phyloP scores from a whole-genome alignment of 73 alveolate species.

The Blepharisma japonicum region DNA sequence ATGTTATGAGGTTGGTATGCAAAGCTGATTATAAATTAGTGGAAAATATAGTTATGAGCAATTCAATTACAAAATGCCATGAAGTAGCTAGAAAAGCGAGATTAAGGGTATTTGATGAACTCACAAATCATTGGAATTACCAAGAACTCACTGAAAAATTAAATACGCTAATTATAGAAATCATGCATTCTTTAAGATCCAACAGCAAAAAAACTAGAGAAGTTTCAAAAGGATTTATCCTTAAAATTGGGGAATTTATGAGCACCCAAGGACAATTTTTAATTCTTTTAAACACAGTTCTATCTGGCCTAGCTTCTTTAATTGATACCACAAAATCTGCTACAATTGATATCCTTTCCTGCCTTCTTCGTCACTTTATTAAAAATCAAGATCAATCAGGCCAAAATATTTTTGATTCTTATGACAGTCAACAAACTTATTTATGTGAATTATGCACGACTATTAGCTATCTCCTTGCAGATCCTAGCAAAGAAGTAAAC shows the following conservation, averaged over 20 bases:
- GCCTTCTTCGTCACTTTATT: too few species aligned
- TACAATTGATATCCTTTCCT: neutral
- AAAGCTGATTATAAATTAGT: neutral
- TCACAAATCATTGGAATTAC: neutral
- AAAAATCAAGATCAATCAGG: too few species aligned
- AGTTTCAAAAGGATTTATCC: neutral
- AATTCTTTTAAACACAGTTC: neutral
- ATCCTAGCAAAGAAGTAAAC: constrained; percentile 17
- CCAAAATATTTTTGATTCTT: too few species aligned
- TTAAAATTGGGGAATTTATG: neutral
- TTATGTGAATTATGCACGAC: too few species aligned
- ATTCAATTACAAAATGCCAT: neutral
- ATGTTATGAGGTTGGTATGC: neutral
- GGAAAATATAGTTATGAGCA: neutral
- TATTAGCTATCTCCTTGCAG: neutral
- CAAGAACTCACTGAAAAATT: neutral
- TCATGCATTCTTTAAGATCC: constrained; percentile 8
- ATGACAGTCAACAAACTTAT: too few species aligned
- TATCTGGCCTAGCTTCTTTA: neutral
- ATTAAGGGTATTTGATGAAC: neutral
- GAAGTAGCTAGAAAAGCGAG: constrained; percentile 24
- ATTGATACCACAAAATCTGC: constrained; percentile 21
- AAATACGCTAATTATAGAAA: neutral
- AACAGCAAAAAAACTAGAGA: constrained; percentile 27
- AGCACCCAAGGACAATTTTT: neutral